Base-by-base conservation (phyloP, 2,329 filamentous ascomycete species). In the Plenodomus lindquistii region DNA sequence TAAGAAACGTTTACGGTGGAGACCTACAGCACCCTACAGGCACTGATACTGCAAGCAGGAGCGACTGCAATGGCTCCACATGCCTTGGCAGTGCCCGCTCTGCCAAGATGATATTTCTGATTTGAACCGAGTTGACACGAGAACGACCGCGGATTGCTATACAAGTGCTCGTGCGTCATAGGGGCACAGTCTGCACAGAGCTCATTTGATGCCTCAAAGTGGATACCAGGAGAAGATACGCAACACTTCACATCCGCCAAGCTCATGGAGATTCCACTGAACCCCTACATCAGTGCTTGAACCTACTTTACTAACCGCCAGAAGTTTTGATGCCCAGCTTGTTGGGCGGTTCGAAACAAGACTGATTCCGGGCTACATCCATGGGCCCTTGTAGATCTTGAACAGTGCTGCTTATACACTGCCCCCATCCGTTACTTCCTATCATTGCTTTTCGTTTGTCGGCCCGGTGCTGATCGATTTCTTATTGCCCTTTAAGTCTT, bases 221-320 rank as follows among this genome's bases (percentile, higher is more conserved):
- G 67, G 65, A 50, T 64, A 62, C 61, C 40, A 61, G 59, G 63
- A 57, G 58, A 49, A 55, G 48, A 52, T 54, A 66, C 62, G 63
- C 60, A 65, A 67, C 63, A 64, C 59, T 52, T 58, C 46, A 58
- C 54, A 52, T 56, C 54, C 49, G 66, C 66, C 66, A 69, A 70
- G 66, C 42, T 40, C 47, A 46, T 44, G 47, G 50, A 54, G 54
- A 60, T 62, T 24, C 59, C 57, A 63, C 50, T 50, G 46, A 55
- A 60, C 56, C 59, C 61, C 54, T 60, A 56, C 53, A 46, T 47
- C 44, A 41, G 46, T 55, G 37, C 42, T 54, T 49, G 46, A 51
- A 50, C 27, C 48, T 50, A 43, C 53, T 62, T 35, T 57, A 52
- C 55, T 65, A 66, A 55, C 59, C 59, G 57, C 60, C 53, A 56